Percentiles rank a stretch among this genome's conserved stretches.
Conservation (phyloP, 352 stramenopile species). For the Discostella stelligera region DNA sequence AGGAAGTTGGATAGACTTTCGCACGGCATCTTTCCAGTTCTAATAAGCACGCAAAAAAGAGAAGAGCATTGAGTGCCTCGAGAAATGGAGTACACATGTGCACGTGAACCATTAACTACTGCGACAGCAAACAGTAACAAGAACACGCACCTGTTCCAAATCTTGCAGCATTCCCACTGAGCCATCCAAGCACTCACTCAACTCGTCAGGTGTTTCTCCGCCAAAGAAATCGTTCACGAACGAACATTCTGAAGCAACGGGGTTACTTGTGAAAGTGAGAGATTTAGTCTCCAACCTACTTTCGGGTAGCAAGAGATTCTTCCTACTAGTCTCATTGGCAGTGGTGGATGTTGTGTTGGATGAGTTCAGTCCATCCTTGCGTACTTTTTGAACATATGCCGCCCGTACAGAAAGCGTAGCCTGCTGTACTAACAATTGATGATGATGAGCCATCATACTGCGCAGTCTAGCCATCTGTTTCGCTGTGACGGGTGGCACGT, state of each 20-base stretch:
- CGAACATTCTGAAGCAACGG: conserved; percentile 11
- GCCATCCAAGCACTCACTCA: conserved; percentile 73
- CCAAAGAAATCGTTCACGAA: conserved; percentile 58
- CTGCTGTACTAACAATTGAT: conserved; percentile 76
- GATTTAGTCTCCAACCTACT: conserved; percentile 30
- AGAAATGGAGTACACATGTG: not conserved
- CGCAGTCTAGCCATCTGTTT: conserved; percentile 58
- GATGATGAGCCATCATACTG: conserved; percentile 62
- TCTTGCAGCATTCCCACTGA: conserved; percentile 81
- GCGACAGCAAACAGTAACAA: not conserved
- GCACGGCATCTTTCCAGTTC: conserved; percentile 80
- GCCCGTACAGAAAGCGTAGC: conserved; percentile 66
- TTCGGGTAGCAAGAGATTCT: conserved; percentile 27
- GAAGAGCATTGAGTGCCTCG: not conserved
- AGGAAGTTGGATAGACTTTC: conserved; percentile 66
- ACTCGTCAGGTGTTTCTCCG: conserved; percentile 66
- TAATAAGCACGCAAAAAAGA: conserved; percentile 5
- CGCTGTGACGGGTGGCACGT: conserved; percentile 41
- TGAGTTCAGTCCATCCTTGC: conserved; percentile 22
- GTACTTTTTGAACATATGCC: conserved; percentile 48
- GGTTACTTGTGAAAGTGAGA: conserved; percentile 21
- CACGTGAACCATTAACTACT: not conserved
- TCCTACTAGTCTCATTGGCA: not conserved
- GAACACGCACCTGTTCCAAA: conserved; percentile 65
- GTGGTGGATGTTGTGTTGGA: not conserved